phyloP scores from a whole-genome alignment of 164 flowering plant species.

The Stephania cephalantha region DNA sequence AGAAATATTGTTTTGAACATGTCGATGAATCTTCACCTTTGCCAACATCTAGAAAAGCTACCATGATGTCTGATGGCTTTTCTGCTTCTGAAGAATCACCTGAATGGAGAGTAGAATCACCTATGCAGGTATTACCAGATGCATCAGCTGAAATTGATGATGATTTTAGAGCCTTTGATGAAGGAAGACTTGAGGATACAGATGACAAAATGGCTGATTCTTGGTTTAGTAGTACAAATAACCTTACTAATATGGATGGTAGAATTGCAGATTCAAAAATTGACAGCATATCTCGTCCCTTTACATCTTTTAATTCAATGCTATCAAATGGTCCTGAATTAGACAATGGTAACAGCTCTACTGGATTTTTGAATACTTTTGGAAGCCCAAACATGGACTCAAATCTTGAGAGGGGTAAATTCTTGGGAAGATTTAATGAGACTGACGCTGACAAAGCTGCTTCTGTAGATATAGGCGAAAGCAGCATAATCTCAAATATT shows the following conservation, averaged over 20 bases:
- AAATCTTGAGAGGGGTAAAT: conserved; percentile 22
- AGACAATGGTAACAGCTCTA: conserved; percentile 17
- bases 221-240: conserved; percentile 20
- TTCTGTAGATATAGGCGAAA: conserved; percentile 34
- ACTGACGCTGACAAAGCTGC: conserved; percentile 15
- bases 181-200: conserved; percentile 12
- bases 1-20: conserved; percentile 14
- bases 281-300: conserved; percentile 22
- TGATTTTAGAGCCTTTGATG: conserved; percentile 15
- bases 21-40: conserved; percentile 16
- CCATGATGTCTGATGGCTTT: conserved; percentile 9
- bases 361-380: conserved; percentile 16
- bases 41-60: conserved; percentile 3
- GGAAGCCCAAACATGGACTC: conserved; percentile 20
- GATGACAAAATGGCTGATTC: conserved; percentile 13
- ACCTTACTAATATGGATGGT: conserved; percentile 14
- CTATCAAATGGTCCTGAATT: conserved; percentile 16
- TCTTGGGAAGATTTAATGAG: conserved; percentile 18
- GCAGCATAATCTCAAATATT: conserved; percentile 50
- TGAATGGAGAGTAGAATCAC: conserved; percentile 16
- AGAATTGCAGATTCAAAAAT: conserved; percentile 12
- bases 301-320: conserved; percentile 20
- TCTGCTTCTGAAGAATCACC: conserved; percentile 6
- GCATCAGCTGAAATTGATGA: conserved; percentile 14
- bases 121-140: conserved; percentile 15